phyloP scores from a whole-genome alignment of 2,329 filamentous ascomycete species.

The Sarocladium kiliense region DNA sequence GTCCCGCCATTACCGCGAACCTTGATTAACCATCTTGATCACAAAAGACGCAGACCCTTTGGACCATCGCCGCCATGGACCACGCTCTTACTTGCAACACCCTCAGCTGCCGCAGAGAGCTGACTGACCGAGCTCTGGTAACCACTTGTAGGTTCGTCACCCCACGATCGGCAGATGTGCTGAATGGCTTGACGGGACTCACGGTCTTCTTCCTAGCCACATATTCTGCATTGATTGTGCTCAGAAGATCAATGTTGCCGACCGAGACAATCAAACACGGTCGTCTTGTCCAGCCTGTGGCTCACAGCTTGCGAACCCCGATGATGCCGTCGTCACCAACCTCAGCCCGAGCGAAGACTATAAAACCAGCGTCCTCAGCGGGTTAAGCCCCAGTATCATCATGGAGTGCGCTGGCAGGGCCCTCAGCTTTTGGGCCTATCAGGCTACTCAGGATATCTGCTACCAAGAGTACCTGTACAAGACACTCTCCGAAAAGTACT shows the following conservation, averaged over 20 bases:
- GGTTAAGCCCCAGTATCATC: constrained; percentile 72
- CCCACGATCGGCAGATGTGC: not conserved
- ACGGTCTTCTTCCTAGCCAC: constrained; percentile 49
- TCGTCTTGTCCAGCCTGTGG: constrained; percentile 71
- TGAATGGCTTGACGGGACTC: not conserved
- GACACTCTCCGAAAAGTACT: constrained; percentile 67
- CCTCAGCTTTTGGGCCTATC: constrained; percentile 81
- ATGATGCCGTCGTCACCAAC: constrained; percentile 68
- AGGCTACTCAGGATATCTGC: constrained; percentile 73
- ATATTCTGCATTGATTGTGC: constrained; percentile 80
- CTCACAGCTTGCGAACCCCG: constrained; percentile 59
- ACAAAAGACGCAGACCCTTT: no score
- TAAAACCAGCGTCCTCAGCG: constrained; percentile 80
- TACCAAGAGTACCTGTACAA: constrained; percentile 75
- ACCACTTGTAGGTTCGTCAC: constrained; percentile 73
- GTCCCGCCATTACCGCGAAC: no score
- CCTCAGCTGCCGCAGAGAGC: constrained; percentile 65
- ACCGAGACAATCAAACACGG: constrained; percentile 25
- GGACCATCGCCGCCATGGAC: constrained; percentile 52
- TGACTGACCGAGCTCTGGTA: constrained; percentile 70
- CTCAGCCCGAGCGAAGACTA: constrained; percentile 83
- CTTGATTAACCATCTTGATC: no score
- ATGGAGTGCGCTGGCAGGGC: constrained; percentile 83
- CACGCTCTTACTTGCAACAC: constrained; percentile 73
- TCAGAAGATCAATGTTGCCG: constrained; percentile 56